phyloP scores from a whole-genome alignment of 139 green algal species.

The Prasinococcaceae sp. region DNA sequence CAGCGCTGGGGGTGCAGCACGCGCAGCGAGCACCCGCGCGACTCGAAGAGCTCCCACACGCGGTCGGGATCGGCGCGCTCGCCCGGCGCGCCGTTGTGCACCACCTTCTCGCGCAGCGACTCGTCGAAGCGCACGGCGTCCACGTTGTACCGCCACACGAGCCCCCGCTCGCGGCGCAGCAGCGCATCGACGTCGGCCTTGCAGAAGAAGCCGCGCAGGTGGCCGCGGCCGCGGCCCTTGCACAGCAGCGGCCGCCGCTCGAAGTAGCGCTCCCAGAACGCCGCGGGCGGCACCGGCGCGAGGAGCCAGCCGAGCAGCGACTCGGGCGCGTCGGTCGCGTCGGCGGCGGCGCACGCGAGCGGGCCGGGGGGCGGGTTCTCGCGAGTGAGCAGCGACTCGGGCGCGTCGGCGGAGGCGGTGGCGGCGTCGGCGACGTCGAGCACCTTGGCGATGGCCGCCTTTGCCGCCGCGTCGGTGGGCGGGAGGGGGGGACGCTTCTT shows the following conservation, averaged over 20 bases:
- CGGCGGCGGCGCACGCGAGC: background rate
- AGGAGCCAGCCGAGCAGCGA: conserved; percentile 33
- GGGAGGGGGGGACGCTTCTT: too few relatives aligned
- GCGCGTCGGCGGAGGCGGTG: too few relatives aligned
- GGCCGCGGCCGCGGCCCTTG: conserved; percentile 18
- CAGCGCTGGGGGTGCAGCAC: conserved; percentile 43
- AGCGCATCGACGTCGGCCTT: conserved; percentile 34
- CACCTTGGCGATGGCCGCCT: too few relatives aligned
- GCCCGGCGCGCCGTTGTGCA: background rate
- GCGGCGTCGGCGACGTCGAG: too few relatives aligned
- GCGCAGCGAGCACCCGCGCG: conserved; percentile 31
- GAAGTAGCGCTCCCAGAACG: conserved; percentile 21
- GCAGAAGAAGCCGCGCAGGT: conserved; percentile 26
- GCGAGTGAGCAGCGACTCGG: too few relatives aligned
- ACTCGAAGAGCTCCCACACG: conserved; percentile 35
- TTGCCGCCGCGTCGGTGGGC: too few relatives aligned
- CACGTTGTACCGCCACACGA: conserved; percentile 43
- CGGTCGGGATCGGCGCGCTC: conserved; percentile 25
- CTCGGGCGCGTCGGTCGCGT: conserved; percentile 1
- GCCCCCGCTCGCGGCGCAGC: conserved; percentile 15
- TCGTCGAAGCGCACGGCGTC: conserved; percentile 42
- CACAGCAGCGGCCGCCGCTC: conserved; percentile 38
- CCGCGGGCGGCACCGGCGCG: conserved; percentile 12
- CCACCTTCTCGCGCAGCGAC: conserved; percentile 21
- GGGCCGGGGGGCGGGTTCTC: too few relatives aligned